phyloP scores from a whole-genome alignment of 805 yeast genomes.

The Kuraishia borneana region DNA sequence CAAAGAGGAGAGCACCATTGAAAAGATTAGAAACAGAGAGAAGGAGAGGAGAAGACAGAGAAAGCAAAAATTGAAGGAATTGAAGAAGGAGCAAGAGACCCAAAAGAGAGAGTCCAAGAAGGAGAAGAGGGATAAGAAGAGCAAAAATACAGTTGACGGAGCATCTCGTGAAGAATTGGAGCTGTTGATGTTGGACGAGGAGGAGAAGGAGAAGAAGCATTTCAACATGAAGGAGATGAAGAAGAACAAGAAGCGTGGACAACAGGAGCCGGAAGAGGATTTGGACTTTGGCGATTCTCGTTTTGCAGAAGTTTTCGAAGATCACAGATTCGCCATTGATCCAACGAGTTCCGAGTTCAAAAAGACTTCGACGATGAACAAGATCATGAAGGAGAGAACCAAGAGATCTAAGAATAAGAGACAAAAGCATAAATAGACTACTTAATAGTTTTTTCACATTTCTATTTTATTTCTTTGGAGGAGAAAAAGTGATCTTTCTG shows the following conservation, averaged over 20 bases:
- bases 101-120: conserved; percentile 34
- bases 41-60: conserved; percentile 86
- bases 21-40: conserved; percentile 74
- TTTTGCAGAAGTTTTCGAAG: conserved; percentile 73
- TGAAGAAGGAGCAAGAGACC: conserved; percentile 39
- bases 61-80: conserved; percentile 60
- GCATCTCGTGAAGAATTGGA: conserved; percentile 60
- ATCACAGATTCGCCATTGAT: conserved; percentile 88
- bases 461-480: conserved; percentile 74
- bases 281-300: conserved; percentile 78
- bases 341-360: conserved; percentile 87
- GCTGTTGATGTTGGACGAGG: conserved; percentile 56
- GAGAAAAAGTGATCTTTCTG: conserved; percentile 88
- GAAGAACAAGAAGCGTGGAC: conserved; percentile 61
- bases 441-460: too few species aligned
- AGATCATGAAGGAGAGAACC: conserved; percentile 65
- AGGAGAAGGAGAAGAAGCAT: conserved; percentile 39
- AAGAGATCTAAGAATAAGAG: conserved; percentile 25
- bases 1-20: conserved; percentile 56
- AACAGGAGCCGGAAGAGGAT: conserved; percentile 26
- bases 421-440: conserved; percentile 10
- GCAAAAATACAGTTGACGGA: conserved; percentile 24
- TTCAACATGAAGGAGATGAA: conserved; percentile 71
- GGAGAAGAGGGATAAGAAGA: conserved; percentile 11
- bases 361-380: conserved; percentile 78